Conservation (phyloP, 371 early-diverging fungal species). For the Fennellomyces sp. region DNA sequence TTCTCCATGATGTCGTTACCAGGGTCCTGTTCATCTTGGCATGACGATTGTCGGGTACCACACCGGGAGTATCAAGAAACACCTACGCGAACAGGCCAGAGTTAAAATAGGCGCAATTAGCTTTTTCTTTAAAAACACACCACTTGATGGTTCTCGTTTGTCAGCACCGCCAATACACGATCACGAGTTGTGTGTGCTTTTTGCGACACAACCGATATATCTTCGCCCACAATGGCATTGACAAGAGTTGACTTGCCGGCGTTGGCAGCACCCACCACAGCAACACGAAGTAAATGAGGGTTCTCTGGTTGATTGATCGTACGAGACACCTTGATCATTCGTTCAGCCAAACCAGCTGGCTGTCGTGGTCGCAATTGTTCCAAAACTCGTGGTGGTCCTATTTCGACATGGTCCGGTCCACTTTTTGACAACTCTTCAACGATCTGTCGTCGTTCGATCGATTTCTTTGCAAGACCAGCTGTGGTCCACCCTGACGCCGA, state of each 20-base stretch:
- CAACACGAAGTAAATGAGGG: conserved; percentile 65
- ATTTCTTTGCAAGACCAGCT: not conserved
- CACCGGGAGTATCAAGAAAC: conserved; percentile 72
- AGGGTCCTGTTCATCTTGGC: conserved; percentile 62
- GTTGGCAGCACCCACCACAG: conserved; percentile 78
- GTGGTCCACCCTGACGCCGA: not conserved
- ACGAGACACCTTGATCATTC: conserved; percentile 38
- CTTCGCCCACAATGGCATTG: conserved; percentile 64
- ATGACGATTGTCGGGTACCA: conserved; percentile 43
- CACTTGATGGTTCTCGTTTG: conserved; percentile 63
- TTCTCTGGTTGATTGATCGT: conserved; percentile 64
- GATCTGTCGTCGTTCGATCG: not conserved
- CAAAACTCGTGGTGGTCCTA: not conserved
- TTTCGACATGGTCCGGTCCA: not conserved
- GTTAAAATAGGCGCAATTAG: too few species aligned
- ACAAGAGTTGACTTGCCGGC: conserved; percentile 83
- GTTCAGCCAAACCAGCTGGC: conserved; percentile 19
- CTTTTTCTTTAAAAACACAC: conserved; percentile 22
- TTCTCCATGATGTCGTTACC: conserved; percentile 74
- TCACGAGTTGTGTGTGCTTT: conserved; percentile 81
- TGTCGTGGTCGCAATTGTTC: not conserved
- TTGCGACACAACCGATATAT: conserved; percentile 66
- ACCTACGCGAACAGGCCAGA: conserved; percentile 16
- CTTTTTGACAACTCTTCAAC: not conserved
- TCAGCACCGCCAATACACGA: conserved; percentile 58